Evolutionary conservation across 371 early-diverging fungal genomes (phyloP).

Genomic region (Rhizomucor miehei): DNA sequence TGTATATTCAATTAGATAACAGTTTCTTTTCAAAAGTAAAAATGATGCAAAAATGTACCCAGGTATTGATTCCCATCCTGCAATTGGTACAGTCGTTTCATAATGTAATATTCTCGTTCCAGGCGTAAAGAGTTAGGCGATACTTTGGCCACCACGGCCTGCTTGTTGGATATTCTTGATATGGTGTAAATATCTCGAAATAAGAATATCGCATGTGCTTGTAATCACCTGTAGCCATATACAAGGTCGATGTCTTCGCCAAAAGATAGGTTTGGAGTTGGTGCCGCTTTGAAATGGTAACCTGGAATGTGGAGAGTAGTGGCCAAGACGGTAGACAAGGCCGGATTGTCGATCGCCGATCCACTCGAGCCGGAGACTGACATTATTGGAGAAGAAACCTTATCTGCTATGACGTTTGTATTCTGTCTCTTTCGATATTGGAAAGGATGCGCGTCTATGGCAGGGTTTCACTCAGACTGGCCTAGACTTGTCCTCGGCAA

Average conservation of each 20-base stretch:
- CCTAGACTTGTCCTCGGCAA: no score
- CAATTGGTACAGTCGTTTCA: constrained; percentile 34
- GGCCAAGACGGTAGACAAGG: background rate
- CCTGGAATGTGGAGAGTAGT: constrained; percentile 33
- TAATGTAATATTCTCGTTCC: constrained; percentile 43
- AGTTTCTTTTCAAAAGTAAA: background rate
- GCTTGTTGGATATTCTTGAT: constrained; percentile 31
- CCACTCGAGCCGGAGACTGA: constrained; percentile 1
- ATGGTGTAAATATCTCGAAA: background rate
- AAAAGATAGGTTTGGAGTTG: constrained; percentile 28
- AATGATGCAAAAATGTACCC: constrained; percentile 15
- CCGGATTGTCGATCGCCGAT: no score
- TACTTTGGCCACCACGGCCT: constrained; percentile 38
- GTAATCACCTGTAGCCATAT: constrained; percentile 37
- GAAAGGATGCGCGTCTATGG: no score
- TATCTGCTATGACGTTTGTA: no score
- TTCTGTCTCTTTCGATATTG: no score
- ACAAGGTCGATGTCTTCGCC: constrained; percentile 40
- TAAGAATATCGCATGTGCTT: background rate
- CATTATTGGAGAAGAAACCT: background rate
- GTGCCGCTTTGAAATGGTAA: constrained; percentile 36
- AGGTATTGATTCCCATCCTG: constrained; percentile 30
- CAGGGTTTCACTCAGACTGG: no score
- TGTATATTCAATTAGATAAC: background rate
- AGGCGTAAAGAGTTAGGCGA: constrained; percentile 35